These are phyloP conservation scores for Berberis thunbergii DNA, from an alignment of 164 flowering plant genomes.

Conservation along the genomic window DNA sequence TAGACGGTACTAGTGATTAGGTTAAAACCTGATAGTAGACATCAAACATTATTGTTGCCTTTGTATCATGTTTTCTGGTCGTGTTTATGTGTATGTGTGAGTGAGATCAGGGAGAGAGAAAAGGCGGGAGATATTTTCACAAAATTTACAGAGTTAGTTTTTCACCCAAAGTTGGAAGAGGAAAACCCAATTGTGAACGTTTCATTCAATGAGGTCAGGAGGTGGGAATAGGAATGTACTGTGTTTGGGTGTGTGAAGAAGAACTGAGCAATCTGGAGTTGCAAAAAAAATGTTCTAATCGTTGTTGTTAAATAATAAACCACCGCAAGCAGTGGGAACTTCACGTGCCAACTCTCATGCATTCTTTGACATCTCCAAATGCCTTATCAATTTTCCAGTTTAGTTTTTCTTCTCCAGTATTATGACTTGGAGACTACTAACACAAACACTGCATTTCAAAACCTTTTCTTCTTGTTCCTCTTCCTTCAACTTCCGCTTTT, in stretches of 20 bases:
- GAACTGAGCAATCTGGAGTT: constrained; percentile 16
- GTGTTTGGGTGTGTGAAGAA: constrained; percentile 13
- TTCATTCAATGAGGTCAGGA: constrained; percentile 23
- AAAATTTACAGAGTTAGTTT: too few relatives aligned
- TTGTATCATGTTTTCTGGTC: too few relatives aligned
- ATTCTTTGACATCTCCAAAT: constrained; percentile 14
- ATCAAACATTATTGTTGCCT: too few relatives aligned
- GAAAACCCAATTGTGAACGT: constrained; percentile 31
- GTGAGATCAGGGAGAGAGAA: too few relatives aligned
- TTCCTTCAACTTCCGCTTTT: too few relatives aligned
- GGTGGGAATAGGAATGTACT: constrained; percentile 27
- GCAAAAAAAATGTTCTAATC: constrained; percentile 16
- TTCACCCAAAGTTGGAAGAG: not conserved
- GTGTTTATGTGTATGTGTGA: too few relatives aligned
- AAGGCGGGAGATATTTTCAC: too few relatives aligned
- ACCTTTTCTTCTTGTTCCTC: too few relatives aligned
- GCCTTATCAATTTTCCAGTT: not conserved
- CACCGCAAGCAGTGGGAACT: constrained; percentile 28
- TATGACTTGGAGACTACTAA: too few relatives aligned
- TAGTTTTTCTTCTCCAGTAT: not conserved
- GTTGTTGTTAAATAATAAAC: constrained; percentile 14
- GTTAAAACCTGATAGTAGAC: too few relatives aligned
- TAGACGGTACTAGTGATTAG: too few relatives aligned
- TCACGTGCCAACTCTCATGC: constrained; percentile 58
- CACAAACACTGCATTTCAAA: too few relatives aligned